Evolutionary conservation across 306 rosid genomes (phyloP), one percentile per base, ranked within the genome.

Genomic region (Castanopsis chinensis): DNA sequence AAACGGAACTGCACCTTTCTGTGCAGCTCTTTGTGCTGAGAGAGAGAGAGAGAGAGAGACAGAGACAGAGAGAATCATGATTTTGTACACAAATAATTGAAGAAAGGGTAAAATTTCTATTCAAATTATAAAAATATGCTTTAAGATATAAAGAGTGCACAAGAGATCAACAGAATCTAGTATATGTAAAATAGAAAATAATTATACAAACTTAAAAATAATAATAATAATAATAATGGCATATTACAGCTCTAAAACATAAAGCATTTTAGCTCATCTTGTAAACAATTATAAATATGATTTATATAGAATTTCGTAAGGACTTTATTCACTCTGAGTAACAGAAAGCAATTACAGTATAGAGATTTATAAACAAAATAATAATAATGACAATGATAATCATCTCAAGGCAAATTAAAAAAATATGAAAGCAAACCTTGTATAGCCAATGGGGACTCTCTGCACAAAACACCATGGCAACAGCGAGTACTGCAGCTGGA

Each of bases 371-470:
- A 67, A 60, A n/a, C 23, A 53, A 74, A 56, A 19, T 51, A 55
- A 67, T 54, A 74, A 53, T 37, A 37, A 37, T 37, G 57, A 25
- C 49, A 28, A 49, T 28, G 45, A 71, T 57, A 41, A 68, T 55
- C 75, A 58, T 83, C 82, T 70, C 35, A 70, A 77, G 23, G 65
- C n/a, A 55, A 58, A 77, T 37, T 37, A 55, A 27, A 74, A 60
- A 70, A 25, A 72, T 75, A 23, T 65, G 74, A 61, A 65, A 23
- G 17, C 75, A 74, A 63, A 92, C 99, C 98, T 95, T 95, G 76
- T 88, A 90, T 53, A 95, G 82, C 99, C 99, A 95, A 83, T 90
- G 91, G 6, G 99, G 99, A 90, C 92, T 87, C 88, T 95, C 99
- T 17, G 94, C 96, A 76, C 99, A 95, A 83, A 91, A 89, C 43